These are phyloP conservation scores for Kalaharituber pfeilii DNA, from an alignment of 2,329 filamentous ascomycete genomes.

Conservation along the genomic window DNA sequence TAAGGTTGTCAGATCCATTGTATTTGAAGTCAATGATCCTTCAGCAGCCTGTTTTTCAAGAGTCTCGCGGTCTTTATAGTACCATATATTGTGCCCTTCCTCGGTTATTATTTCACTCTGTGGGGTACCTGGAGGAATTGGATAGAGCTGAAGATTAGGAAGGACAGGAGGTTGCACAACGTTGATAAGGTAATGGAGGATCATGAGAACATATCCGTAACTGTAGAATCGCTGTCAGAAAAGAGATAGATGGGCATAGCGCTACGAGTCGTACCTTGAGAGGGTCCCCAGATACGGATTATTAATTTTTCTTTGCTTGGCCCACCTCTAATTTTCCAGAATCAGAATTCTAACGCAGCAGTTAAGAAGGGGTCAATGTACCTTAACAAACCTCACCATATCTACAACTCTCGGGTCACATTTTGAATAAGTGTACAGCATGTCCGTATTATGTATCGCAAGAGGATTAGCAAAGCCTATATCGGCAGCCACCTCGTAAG, in stretches of 20 bases:
- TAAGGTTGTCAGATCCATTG: constrained; percentile 50
- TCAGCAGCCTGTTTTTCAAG: constrained; percentile 34
- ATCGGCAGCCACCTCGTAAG: constrained; percentile 39
- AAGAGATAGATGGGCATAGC: too few species aligned
- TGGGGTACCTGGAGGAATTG: constrained; percentile 18
- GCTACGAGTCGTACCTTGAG: constrained; percentile 49
- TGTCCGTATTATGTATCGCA: constrained; percentile 63
- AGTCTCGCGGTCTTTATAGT: constrained; percentile 51
- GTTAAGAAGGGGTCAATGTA: constrained; percentile 4
- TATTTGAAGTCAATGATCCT: constrained; percentile 48
- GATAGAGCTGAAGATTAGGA: constrained; percentile 57
- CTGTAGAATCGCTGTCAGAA: constrained; percentile 5
- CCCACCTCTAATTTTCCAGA: constrained; percentile 47
- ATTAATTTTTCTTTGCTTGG: constrained; percentile 70
- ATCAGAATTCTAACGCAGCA: background rate
- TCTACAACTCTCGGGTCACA: constrained; percentile 61
- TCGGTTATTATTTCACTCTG: constrained; percentile 30
- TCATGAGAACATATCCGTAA: constrained; percentile 85
- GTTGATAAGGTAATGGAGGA: constrained; percentile 78
- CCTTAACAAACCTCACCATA: constrained; percentile 69
- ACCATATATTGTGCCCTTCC: constrained; percentile 53
- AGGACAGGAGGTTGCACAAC: constrained; percentile 63
- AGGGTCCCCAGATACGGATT: constrained; percentile 71
- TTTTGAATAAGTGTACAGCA: constrained; percentile 67
- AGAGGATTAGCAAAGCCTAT: constrained; percentile 63